A percentile compares a stretch with the other conserved stretches of the same genome.
phyloP scores from a whole-genome alignment of 148 eudicot species.

The Rhododendron ferrugineum region DNA sequence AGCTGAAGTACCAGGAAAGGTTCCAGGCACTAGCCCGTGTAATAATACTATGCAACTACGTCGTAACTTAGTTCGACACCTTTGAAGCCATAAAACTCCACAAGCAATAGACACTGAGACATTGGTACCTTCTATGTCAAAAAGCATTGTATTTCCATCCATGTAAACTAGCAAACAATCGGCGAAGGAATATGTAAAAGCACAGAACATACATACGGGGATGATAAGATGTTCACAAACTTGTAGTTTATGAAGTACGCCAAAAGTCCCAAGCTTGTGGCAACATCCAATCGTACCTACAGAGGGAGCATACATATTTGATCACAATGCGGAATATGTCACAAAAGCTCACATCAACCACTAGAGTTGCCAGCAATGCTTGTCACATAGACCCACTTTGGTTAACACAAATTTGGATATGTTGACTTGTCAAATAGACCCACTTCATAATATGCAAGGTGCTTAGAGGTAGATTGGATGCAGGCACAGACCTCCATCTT shows the following conservation, averaged over 20 bases:
- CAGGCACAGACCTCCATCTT: background rate
- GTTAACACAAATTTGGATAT: background rate
- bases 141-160: background rate
- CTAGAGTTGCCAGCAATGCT: background rate
- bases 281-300: slow-evolving; percentile 90
- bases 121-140: background rate
- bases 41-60: background rate
- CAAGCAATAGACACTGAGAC: background rate
- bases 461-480: background rate
- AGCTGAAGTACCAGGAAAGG: background rate
- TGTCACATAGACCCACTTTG: background rate
- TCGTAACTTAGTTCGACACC: background rate
- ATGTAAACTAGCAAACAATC: background rate
- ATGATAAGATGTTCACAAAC: slow-evolving; percentile 66
- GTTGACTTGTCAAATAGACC: background rate
- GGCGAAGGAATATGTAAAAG: slow-evolving; percentile 11
- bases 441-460: background rate
- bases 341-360: background rate
- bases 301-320: slow-evolving; percentile 17
- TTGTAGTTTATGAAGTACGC: slow-evolving; percentile 87
- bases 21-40: background rate
- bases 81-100: background rate
- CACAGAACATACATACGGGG: slow-evolving; percentile 64
- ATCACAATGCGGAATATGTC: background rate
- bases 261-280: slow-evolving; percentile 76